Base-by-base conservation (phyloP, 345 rosid species). In the Populus ilicifolia region DNA sequence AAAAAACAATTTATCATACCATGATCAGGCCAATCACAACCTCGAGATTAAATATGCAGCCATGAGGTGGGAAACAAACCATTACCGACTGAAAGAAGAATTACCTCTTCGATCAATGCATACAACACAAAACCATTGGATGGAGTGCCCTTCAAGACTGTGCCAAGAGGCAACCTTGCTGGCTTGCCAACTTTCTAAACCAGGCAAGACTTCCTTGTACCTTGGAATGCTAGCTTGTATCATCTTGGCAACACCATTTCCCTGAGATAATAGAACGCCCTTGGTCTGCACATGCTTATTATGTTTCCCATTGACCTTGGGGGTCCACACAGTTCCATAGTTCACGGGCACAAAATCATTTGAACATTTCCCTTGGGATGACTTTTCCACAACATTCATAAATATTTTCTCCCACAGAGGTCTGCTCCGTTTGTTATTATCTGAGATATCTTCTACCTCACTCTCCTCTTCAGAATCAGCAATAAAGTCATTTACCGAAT, bases 81-180 rank as follows among this genome's bases (percentile, higher is more conserved):
- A 39, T 41, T 27, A 62, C 54, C 14, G 59, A 72, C 70, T 17
- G 23, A 43, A 78, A 46, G 61, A 71, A 83, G 33, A 77, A 41
- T 80, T 85, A 93, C 99, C 98, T 90, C 76, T 93, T 73, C 91
- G 89, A 84, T 92, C 93, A 79, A 90, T 89, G 86, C 94, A 96
- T 69, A 90, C 93, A 50, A 96, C 94, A 79, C 86, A 89, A 73
- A 96, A 85, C 99, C 99, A 96, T 12, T 87, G 97, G 75, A 96
- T 86, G 65, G 96, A 91, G 78, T 92, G 97, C 74, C 97, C 98
- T 82, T 92, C 97, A 61, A 84, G 89, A 89, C 86, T 93, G 83
- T 96, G 97, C 99, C 99, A 96, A 64, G 90, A 71, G 44, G 91
- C 91, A 83, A 96, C 86, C 85, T 91, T 96, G 89, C 91, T 86